phyloP scores from a whole-genome alignment of 169 alveolate genomes.

The Ichthyophthirius multifiliis region DNA sequence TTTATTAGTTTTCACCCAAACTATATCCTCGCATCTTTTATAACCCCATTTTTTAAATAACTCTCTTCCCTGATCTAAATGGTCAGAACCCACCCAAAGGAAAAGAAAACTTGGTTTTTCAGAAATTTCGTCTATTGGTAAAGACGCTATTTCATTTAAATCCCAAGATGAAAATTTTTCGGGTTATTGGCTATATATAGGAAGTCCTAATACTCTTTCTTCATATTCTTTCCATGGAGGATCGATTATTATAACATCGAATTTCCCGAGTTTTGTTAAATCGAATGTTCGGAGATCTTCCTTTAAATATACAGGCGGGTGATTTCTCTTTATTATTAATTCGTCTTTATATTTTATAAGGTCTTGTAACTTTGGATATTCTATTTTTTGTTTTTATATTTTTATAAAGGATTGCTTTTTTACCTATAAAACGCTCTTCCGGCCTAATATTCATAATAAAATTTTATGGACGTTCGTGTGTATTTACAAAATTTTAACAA shows the following conservation, averaged over 20 bases:
- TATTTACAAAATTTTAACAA: slow-evolving; percentile 88
- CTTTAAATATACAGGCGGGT: slow-evolving; percentile 86
- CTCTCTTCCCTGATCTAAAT: slow-evolving; percentile 78
- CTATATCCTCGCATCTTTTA: slow-evolving; percentile 93
- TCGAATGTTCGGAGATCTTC: slow-evolving; percentile 85
- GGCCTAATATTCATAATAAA: slow-evolving; percentile 88
- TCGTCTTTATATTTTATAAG: slow-evolving; percentile 85
- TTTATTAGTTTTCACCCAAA: slow-evolving; percentile 92
- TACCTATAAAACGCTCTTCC: slow-evolving; percentile 73
- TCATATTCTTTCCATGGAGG: slow-evolving; percentile 92
- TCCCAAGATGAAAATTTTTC: slow-evolving; percentile 32
- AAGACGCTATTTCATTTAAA: slow-evolving; percentile 58
- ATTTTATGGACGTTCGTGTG: slow-evolving; percentile 92
- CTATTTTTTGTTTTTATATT: not conserved
- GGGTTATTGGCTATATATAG: not conserved
- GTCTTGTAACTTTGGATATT: slow-evolving; percentile 87
- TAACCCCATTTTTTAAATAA: slow-evolving; percentile 91
- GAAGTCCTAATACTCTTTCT: slow-evolving; percentile 51
- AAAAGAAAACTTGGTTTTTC: slow-evolving; percentile 89
- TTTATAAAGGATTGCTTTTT: not conserved
- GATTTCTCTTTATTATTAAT: slow-evolving; percentile 83
- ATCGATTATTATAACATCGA: slow-evolving; percentile 90
- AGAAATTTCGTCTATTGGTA: slow-evolving; percentile 86
- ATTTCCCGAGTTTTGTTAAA: slow-evolving; percentile 80
- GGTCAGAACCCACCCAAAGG: slow-evolving; percentile 90